A percentile compares a stretch with the other conserved stretches of the same genome.
Conservation (phyloP, 208 protist genomes). For the Leishmania braziliensis region DNA sequence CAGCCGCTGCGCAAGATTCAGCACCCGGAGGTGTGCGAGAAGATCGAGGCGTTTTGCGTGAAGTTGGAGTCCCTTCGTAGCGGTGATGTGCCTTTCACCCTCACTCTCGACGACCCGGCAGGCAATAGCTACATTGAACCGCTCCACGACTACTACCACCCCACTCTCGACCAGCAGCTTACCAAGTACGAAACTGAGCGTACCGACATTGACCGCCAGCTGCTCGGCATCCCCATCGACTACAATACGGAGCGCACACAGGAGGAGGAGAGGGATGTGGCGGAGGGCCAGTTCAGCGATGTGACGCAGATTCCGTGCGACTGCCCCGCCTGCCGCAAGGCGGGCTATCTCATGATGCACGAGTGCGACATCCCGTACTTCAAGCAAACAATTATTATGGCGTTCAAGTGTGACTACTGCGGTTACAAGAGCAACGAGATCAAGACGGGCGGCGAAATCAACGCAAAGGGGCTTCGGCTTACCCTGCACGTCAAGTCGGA, state of each 20-base stretch:
- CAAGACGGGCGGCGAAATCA: conserved; percentile 90
- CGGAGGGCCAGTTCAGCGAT: conserved; percentile 78
- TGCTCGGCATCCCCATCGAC: conserved; percentile 84
- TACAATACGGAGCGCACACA: conserved; percentile 88
- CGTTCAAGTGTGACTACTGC: conserved; percentile 93
- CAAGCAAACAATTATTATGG: conserved; percentile 95
- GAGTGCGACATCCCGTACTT: conserved; percentile 94
- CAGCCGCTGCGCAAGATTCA: conserved; percentile 77
- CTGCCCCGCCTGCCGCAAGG: conserved; percentile 78
- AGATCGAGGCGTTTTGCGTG: conserved; percentile 81
- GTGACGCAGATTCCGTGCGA: conserved; percentile 66
- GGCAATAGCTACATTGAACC: conserved; percentile 94
- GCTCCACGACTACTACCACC: conserved; percentile 89
- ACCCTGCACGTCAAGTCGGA: conserved; percentile 71
- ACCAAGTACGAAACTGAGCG: conserved; percentile 84
- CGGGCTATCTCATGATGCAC: conserved; percentile 81
- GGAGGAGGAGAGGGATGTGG: conserved; percentile 73
- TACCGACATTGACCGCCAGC: conserved; percentile 86
- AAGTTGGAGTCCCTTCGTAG: conserved; percentile 64
- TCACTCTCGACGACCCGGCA: conserved; percentile 93
- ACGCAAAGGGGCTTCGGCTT: conserved; percentile 68
- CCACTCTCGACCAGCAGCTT: conserved; percentile 85
- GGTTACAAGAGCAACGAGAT: conserved; percentile 95
- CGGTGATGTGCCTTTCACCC: conserved; percentile 86
- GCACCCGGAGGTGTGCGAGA: conserved; percentile 77